phyloP scores from a whole-genome alignment of 2,329 filamentous ascomycete genomes.

The Penicillium sp. region DNA sequence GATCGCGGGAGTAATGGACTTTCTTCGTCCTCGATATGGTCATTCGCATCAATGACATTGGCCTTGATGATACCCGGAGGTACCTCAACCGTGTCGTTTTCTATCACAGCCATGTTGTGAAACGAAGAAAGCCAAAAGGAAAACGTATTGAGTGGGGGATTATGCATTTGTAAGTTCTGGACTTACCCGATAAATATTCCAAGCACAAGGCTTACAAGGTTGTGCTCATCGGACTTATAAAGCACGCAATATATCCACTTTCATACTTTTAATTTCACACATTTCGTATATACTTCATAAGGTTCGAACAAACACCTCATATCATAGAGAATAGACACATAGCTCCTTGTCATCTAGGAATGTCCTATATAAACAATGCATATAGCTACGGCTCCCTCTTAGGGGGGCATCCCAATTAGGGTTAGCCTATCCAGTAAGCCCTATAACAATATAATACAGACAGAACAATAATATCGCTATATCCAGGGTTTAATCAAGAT shows the following conservation, averaged over 20 bases:
- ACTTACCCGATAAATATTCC: background rate
- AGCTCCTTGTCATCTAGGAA: too few relatives aligned
- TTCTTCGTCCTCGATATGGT: slow-evolving; percentile 15
- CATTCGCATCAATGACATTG: background rate
- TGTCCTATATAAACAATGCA: too few relatives aligned
- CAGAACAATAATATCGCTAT: too few relatives aligned
- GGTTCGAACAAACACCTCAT: too few relatives aligned
- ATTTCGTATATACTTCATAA: background rate
- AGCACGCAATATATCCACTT: slow-evolving; percentile 15
- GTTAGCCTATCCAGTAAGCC: too few relatives aligned
- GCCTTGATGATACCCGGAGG: background rate
- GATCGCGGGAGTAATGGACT: slow-evolving; percentile 14
- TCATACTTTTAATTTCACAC: background rate
- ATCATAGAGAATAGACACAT: too few relatives aligned
- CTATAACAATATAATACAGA: too few relatives aligned
- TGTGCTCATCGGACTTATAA: slow-evolving; percentile 17
- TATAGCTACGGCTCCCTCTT: too few relatives aligned
- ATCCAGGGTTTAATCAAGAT: too few relatives aligned
- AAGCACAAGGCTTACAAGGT: background rate
- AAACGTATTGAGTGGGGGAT: too few relatives aligned
- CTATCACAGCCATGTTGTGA: slow-evolving; percentile 9
- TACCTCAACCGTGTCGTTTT: background rate
- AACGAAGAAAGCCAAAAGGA: background rate
- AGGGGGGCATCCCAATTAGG: too few relatives aligned
- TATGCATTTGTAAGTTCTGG: background rate